Percentiles rank a stretch among this genome's conserved stretches.
phyloP scores from a whole-genome alignment of 139 green algal genomes.

The Mychonastes homosphaera region DNA sequence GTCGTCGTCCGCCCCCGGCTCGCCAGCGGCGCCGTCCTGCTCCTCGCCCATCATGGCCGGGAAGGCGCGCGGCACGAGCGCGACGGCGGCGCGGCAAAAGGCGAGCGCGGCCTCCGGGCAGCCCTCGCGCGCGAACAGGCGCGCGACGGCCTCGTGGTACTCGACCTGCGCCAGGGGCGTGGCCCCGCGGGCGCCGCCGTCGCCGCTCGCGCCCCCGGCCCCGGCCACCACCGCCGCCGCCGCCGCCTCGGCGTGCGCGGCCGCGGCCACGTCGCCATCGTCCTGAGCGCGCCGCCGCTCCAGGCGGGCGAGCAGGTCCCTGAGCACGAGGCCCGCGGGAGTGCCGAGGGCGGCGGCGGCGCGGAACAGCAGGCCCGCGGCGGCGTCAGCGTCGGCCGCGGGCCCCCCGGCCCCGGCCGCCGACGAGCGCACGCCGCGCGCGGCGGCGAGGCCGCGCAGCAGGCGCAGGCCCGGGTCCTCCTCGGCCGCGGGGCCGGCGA shows the following conservation, averaged over 20 bases:
- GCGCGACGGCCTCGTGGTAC: constrained; percentile 32
- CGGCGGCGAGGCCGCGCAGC: constrained; percentile 28
- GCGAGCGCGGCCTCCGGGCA: constrained; percentile 25
- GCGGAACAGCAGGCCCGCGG: constrained; percentile 35
- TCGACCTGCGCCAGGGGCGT: constrained; percentile 20
- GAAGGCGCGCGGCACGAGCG: constrained; percentile 13
- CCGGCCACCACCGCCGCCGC: too few relatives aligned
- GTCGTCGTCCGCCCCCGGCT: not conserved
- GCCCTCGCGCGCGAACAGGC: constrained; percentile 35
- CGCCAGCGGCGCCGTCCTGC: not conserved
- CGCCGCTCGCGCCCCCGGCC: too few relatives aligned
- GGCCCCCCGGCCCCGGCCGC: not conserved
- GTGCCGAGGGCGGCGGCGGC: constrained; percentile 24
- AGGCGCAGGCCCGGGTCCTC: constrained; percentile 25
- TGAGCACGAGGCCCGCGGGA: not conserved
- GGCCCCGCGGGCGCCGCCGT: too few relatives aligned
- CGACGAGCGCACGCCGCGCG: constrained; percentile 11
- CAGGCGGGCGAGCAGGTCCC: not conserved
- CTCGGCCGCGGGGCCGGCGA: constrained; percentile 13
- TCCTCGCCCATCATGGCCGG: not conserved
- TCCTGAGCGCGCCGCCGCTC: not conserved
- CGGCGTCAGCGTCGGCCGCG: constrained; percentile 19
- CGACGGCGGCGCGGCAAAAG: constrained; percentile 31
- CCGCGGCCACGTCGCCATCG: not conserved
- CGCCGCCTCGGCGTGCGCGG: not conserved